Base-by-base conservation (phyloP, 495 filamentous ascomycete species). In the Glutinoglossum americanum region DNA sequence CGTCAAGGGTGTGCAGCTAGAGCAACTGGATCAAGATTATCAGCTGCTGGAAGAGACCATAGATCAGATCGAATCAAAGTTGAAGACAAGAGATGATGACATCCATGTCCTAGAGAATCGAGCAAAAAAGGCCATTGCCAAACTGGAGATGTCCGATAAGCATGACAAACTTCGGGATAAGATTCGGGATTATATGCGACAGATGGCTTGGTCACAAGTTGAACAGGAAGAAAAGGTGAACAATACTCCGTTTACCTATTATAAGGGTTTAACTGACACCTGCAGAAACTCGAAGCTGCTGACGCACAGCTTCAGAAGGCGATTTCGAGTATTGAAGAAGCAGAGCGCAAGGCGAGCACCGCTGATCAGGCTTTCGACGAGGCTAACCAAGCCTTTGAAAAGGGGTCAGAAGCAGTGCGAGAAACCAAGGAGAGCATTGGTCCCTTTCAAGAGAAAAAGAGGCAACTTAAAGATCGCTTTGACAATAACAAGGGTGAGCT, bases 11-110 rank as follows among this genome's bases (percentile, higher is more conserved):
- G 92, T 94, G 5, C 89, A 97, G 64, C 73, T 99, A 1, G 87
- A 96, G 64, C 81, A 89, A 62, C 74, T 99, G 13, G 87, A 95
- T 66, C 80, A 87, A 60, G 93, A 97, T 64, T 99, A 99, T 67
- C 74, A 79, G 48, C 67, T 93, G 39, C 78, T 97, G 21, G 80
- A 78, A 57, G 77, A 85, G 57, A 76, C 71, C 1, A 72, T 84
- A 26, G 85, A 94, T 56, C 76, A 75, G 10, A 79, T 84, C n/a
- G 75, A 83, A 49, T 72, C 71, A 54, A 83, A 81, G 57, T 65
- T 83, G 0, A 62, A 66, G 30, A 70, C 62, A 28, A 70, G 70
- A 44, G 57, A 69, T 21, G 70, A 75, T 25, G 77, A 82, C 62
- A 66, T 81, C 17, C 62, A 67, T 8, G 62, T 68, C 4, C 64